These are phyloP conservation scores for Hypoxylon sp. DNA, from an alignment of 2,329 filamentous ascomycete genomes.

Conservation along the genomic window DNA sequence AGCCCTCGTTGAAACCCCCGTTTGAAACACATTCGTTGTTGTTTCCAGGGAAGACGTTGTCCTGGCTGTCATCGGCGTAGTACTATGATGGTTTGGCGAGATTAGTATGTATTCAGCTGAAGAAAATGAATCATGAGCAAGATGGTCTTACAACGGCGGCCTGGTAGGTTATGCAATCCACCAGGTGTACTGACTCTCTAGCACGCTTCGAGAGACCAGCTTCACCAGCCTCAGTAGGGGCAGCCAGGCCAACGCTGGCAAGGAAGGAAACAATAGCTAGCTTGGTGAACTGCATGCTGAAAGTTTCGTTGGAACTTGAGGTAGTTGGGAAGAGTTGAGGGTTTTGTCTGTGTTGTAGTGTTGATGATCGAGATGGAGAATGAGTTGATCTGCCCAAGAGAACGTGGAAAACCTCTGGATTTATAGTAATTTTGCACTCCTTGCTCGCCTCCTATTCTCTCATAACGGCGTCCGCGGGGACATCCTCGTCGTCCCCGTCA, in stretches of 20 bases:
- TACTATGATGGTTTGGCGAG: slow-evolving; percentile 3
- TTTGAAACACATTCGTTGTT: slow-evolving; percentile 16
- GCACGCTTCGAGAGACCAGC: slow-evolving; percentile 13
- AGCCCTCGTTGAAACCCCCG: slow-evolving; percentile 19
- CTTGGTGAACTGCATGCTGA: slow-evolving; percentile 23
- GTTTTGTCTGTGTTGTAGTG: background rate
- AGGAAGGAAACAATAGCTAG: slow-evolving; percentile 19
- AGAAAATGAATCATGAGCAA: background rate
- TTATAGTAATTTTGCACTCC: slow-evolving; percentile 4
- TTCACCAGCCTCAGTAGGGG: background rate
- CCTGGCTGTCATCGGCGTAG: slow-evolving; percentile 22
- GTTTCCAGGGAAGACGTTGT: slow-evolving; percentile 12
- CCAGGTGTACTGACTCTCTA: slow-evolving; percentile 20
- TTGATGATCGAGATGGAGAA: slow-evolving; percentile 1
- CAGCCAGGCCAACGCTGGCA: slow-evolving; percentile 19
- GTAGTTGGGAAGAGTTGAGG: background rate
- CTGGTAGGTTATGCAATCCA: slow-evolving; percentile 12
- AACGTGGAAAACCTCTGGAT: background rate
- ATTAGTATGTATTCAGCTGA: background rate
- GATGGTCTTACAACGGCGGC: slow-evolving; percentile 12
- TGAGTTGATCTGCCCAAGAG: background rate
- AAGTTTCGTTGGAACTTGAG: background rate
- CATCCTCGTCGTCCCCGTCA: background rate
- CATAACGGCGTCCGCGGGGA: background rate
- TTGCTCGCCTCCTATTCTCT: no score